phyloP scores from a whole-genome alignment of 768 basidiomycete genomes.

The Stropharia rugosoannulata region DNA sequence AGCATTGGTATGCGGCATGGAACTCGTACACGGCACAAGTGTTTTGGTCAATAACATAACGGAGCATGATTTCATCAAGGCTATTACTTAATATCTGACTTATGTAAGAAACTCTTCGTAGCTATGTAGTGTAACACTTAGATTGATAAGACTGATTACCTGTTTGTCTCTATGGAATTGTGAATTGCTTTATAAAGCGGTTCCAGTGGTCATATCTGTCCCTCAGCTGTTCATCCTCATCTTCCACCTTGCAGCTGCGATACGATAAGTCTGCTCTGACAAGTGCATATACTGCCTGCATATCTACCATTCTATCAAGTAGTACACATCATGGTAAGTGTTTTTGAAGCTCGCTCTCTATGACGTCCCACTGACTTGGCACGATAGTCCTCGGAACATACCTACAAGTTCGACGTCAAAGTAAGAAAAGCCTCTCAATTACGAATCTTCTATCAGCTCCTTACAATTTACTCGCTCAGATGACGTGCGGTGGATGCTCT shows the following conservation, averaged over 20 bases:
- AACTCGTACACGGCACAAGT: slow-evolving; percentile 4
- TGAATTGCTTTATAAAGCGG: slow-evolving; percentile 18
- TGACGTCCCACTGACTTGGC: too few species aligned
- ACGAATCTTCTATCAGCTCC: not conserved
- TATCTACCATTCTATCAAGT: too few species aligned
- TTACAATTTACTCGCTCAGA: slow-evolving; percentile 39
- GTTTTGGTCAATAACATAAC: not conserved
- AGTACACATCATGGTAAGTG: too few species aligned
- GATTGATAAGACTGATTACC: slow-evolving; percentile 9
- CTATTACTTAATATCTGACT: not conserved
- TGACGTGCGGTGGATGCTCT: slow-evolving; percentile 87
- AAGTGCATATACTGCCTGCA: too few species aligned
- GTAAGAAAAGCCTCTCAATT: slow-evolving; percentile 32
- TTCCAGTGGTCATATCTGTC: not conserved
- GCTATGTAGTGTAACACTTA: too few species aligned
- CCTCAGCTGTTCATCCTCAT: not conserved
- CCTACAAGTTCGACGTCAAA: slow-evolving; percentile 86
- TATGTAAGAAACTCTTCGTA: not conserved
- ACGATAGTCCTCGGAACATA: slow-evolving; percentile 29
- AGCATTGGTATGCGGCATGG: slow-evolving; percentile 36
- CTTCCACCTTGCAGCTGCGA: not conserved
- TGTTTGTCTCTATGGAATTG: slow-evolving; percentile 14
- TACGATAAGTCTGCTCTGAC: too few species aligned
- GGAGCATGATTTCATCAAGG: too few species aligned
- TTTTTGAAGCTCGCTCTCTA: too few species aligned